Conservation (phyloP, 2,329 filamentous ascomycete genomes). For the Exophiala lecanii-corni region DNA sequence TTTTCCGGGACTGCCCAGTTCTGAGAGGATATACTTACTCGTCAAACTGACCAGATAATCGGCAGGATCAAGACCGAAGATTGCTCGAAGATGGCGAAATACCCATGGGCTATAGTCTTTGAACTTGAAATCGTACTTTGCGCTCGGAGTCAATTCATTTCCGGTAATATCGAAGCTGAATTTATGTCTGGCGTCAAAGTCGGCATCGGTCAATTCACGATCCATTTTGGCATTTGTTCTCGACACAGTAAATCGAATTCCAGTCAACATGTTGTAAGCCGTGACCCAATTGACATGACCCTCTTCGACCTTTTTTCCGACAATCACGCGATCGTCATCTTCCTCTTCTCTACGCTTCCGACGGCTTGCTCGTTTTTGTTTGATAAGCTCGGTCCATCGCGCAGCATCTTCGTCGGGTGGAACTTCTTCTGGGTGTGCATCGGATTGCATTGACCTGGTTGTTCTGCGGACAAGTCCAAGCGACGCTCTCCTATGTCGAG, state of each 20-base stretch:
- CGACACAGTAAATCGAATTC: slow-evolving; percentile 94
- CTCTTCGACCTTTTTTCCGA: slow-evolving; percentile 96
- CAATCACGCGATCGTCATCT: slow-evolving; percentile 81
- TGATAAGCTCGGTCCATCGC: slow-evolving; percentile 87
- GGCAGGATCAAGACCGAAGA: slow-evolving; percentile 88
- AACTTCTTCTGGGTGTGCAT: slow-evolving; percentile 76
- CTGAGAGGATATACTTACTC: slow-evolving; percentile 96
- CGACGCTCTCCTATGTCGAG: slow-evolving; percentile 69
- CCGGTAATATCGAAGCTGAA: slow-evolving; percentile 98
- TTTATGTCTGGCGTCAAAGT: slow-evolving; percentile 93
- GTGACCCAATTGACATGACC: slow-evolving; percentile 96
- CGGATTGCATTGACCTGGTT: slow-evolving; percentile 80
- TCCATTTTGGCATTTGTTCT: slow-evolving; percentile 96
- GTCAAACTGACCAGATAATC: slow-evolving; percentile 98
- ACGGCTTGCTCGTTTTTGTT: slow-evolving; percentile 86
- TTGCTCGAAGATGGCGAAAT: slow-evolving; percentile 82
- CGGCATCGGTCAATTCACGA: slow-evolving; percentile 78
- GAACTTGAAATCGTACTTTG: slow-evolving; percentile 99
- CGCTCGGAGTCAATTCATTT: slow-evolving; percentile 93
- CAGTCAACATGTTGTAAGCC: slow-evolving; percentile 99
- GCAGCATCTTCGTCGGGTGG: slow-evolving; percentile 84
- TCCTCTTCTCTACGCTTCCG: slow-evolving; percentile 80
- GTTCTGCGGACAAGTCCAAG: slow-evolving; percentile 73
- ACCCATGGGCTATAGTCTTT: slow-evolving; percentile 99
- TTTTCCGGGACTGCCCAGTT: slow-evolving; percentile 94